Percentiles rank a stretch among this genome's conserved stretches.
phyloP scores from a whole-genome alignment of 2,329 filamentous ascomycete genomes.

The Coniochaeta sp. region DNA sequence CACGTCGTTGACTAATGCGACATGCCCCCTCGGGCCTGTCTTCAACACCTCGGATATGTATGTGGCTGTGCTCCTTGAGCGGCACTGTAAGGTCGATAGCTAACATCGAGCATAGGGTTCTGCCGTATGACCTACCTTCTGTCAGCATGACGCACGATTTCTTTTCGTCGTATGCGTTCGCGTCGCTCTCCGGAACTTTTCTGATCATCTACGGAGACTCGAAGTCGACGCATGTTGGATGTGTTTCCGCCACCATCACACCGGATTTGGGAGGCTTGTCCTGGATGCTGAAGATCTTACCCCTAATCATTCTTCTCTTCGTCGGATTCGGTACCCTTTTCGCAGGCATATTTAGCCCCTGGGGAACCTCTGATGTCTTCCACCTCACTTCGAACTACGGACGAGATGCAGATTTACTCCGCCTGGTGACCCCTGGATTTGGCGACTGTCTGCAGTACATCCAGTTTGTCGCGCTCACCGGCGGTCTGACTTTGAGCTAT shows the following conservation, averaged over 20 bases:
- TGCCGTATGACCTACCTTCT: conserved; percentile 52
- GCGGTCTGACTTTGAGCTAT: conserved; percentile 80
- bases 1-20: conserved; percentile 46
- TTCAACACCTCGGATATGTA: conserved; percentile 47
- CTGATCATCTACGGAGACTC: conserved; percentile 68
- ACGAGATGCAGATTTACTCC: conserved; percentile 82
- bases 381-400: conserved; percentile 98
- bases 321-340: conserved; percentile 78
- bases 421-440: conserved; percentile 91
- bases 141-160: conserved; percentile 71
- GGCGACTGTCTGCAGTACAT: conserved; percentile 96
- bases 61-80: conserved; percentile 11
- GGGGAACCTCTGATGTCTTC: conserved; percentile 86
- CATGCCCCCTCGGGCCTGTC: conserved; percentile 69
- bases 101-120: conserved; percentile 16
- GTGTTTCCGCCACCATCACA: conserved; percentile 75
- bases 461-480: conserved; percentile 83
- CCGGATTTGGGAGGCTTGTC: conserved; percentile 69
- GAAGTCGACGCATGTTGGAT: conserved; percentile 60
- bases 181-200: conserved; percentile 70
- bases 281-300: conserved; percentile 68
- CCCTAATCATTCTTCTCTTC: conserved; percentile 68
- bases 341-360: conserved; percentile 84
- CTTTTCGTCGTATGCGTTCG: conserved; percentile 76
- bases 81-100: neutral